Base-by-base conservation (phyloP, 805 yeast species). In the Lachancea sp. region DNA sequence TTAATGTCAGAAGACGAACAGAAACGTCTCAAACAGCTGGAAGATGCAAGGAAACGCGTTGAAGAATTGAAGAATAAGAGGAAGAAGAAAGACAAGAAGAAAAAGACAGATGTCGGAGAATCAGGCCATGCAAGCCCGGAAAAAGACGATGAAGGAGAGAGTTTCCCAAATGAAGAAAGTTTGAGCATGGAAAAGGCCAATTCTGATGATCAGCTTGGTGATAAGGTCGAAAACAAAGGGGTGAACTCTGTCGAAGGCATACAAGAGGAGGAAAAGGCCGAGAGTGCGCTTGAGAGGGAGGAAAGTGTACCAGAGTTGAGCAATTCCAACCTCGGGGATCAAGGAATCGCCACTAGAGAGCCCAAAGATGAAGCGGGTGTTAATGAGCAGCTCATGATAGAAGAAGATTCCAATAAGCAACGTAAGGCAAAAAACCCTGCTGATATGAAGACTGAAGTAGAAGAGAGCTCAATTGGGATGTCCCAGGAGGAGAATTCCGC, bases 31-130 rank as follows among this genome's bases (percentile, higher is more conserved):
- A 83, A 78, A 54, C 75, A 78, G 57, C 67, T 84, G 36, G 87
- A 80, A 48, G 82, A 81, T 2, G 92, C 90, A 4, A 73, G 83
- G 52, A 81, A 79, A 64, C 74, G 79, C 47, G 77, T 74, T 30
- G 88, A 82, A 44, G 85, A 80, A 52, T 63, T 83, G 68, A 83
- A 78, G 67, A 75, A 75, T 62, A 70, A 70, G 60, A 69, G 65
- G 56, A 74, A 70, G 56, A 72, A 69, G 55, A 68, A 70, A 59
- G 68, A 67, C 61, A 60, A 54, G 41, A 63, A 66, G 59, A 67
- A 65, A 52, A 62, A 67, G 46, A 28, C 28, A 1, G 36, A 22
- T 6, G 18, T 24, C 13, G 42, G 29, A 18, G 40, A 29, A n/a
- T 28, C 29, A 3, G 34, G 23, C 12, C 40, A 29, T 18, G 39